phyloP scores from a whole-genome alignment of 352 stramenopile species.

The Globisporangium uncinulatum region DNA sequence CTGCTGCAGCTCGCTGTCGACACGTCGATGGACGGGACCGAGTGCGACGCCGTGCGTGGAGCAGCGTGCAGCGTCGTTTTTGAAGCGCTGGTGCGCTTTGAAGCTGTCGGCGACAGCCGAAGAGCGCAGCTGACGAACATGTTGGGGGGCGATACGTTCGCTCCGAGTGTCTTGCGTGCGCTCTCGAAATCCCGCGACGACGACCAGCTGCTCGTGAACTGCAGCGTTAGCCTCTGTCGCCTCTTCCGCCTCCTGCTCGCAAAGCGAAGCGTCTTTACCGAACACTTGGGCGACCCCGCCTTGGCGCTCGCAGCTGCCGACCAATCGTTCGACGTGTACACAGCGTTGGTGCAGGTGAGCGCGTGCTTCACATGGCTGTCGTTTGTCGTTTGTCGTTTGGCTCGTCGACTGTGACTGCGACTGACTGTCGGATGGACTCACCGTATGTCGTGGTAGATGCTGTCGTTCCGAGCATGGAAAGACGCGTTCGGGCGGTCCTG shows the following conservation, averaged over 20 bases:
- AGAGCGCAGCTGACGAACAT: conserved; percentile 15
- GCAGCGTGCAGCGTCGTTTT: conserved; percentile 28
- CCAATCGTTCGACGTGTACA: conserved; percentile 27
- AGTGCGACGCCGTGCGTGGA: conserved; percentile 50
- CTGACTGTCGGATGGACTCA: neutral
- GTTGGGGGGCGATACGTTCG: conserved; percentile 18
- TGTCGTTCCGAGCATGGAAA: conserved; percentile 38
- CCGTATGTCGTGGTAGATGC: conserved; percentile 17
- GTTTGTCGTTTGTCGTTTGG: neutral
- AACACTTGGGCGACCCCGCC: conserved; percentile 26
- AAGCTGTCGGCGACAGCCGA: conserved; percentile 7
- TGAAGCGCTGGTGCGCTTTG: conserved; percentile 23
- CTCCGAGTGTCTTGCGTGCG: conserved; percentile 14
- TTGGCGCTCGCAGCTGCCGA: conserved; percentile 21
- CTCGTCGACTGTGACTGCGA: neutral
- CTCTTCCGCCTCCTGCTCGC: conserved; percentile 29
- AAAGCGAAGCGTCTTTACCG: conserved; percentile 12
- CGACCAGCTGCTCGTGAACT: conserved; percentile 21
- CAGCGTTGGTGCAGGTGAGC: conserved; percentile 33
- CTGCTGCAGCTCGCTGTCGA: conserved; percentile 42
- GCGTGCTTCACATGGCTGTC: neutral
- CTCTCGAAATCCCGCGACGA: conserved; percentile 22
- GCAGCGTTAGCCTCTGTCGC: conserved; percentile 18
- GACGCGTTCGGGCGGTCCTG: conserved; percentile 23
- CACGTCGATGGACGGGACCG: conserved; percentile 38